Percentiles rank a stretch among this genome's conserved stretches.
Conservation (phyloP, 306 rosid species). For the Vigna radiata region DNA sequence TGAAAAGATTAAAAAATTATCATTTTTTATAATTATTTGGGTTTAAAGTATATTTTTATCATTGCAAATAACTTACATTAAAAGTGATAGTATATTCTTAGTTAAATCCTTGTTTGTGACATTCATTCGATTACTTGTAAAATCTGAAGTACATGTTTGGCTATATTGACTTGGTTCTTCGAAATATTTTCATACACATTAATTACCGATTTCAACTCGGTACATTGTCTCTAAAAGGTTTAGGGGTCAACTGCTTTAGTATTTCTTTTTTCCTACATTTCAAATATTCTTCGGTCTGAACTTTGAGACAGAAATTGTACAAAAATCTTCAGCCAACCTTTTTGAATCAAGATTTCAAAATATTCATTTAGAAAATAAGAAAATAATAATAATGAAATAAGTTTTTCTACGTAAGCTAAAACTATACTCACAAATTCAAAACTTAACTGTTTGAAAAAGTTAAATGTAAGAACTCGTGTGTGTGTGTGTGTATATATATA, state of each 20-base stretch:
- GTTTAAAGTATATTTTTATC: not conserved
- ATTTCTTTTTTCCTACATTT: not conserved
- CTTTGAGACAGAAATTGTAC: not conserved
- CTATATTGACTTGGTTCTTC: constrained; percentile 7
- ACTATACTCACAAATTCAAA: too few relatives aligned
- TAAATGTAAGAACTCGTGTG: too few relatives aligned
- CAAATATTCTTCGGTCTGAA: constrained; percentile 21
- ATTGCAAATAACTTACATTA: not conserved
- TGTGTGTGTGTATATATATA: too few relatives aligned
- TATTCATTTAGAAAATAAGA: not conserved
- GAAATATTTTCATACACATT: not conserved
- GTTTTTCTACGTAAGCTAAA: too few relatives aligned
- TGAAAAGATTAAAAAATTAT: too few relatives aligned
- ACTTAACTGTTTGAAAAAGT: too few relatives aligned
- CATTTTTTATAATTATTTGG: too few relatives aligned
- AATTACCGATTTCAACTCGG: not conserved
- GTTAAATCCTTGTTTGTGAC: not conserved
- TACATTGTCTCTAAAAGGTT: not conserved
- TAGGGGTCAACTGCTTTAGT: not conserved
- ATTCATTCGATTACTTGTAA: not conserved
- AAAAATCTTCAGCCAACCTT: constrained; percentile 6
- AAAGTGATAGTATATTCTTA: not conserved
- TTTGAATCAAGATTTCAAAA: constrained; percentile 26
- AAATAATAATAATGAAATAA: too few relatives aligned
- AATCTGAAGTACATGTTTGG: not conserved